Evolutionary conservation across 768 basidiomycete species (phyloP), one percentile per base, ranked within the genome.

Genomic region (Trichaptum fuscoviolaceum): DNA sequence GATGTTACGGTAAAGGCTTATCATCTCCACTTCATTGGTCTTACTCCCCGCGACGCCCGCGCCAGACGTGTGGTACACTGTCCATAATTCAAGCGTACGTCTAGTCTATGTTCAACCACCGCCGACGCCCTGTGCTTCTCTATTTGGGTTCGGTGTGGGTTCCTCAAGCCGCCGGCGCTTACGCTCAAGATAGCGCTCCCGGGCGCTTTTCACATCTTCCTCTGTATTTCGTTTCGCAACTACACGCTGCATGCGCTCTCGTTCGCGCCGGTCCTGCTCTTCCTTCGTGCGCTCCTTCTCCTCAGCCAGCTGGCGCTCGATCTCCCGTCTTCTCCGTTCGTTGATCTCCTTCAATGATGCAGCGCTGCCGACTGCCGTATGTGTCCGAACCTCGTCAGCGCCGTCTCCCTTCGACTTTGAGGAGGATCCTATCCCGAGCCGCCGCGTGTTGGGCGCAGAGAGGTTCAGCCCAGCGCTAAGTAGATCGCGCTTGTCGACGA

Each of bases 401-500:
- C 69, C 63, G 8, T 70, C 70, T n/a, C 71, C 68, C 64, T 75
- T 74, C 3, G 57, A 25, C 62, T 66, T 70, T 61, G 25, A 65
- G 58, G 63, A 74, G 26, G 70, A 65, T 58, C 81, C 80, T 62
- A 82, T 73, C 18, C 87, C 87, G n/a, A 91, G 79, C 63, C 82
- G 82, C 66, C 93, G 83, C 6, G 92, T 93, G 73, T 93, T 91
- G 42, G 90, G 87, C 67, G 91, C 85, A 35, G 92, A 87, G 59
- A 99, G 83, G 74, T 99, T 99, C 65, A 99, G 79, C 1, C 97
- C 97, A 5, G 96, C 96, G 24, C 90, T 86, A 59, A 99, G 81
- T 8, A 99, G 80, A 64, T 96, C 93, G 65, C 96, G 89, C 73
- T 96, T 95, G 79, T 99, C 97, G 62, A 99, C 90, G 60, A 99